Base-by-base conservation (phyloP, 257 asterid species). In the Gentiana dahurica region DNA sequence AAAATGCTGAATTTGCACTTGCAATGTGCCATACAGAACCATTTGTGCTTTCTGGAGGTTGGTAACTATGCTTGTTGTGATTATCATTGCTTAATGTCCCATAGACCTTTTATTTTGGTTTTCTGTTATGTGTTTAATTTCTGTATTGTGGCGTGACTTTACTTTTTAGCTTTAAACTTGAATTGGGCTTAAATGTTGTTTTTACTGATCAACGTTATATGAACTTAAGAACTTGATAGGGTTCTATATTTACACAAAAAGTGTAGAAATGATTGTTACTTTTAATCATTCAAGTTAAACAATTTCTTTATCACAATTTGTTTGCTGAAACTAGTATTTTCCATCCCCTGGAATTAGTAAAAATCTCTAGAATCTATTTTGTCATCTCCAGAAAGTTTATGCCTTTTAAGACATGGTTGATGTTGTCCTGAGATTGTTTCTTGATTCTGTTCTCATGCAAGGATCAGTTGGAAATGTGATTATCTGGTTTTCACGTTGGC, bases 11-110 rank as follows among this genome's bases (percentile, higher is more conserved):
- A 67, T 92, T 81, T 75, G 99, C 99, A 60, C 94, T 92, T 74
- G 94, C 95, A 44, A 84, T 81, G 90, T 83, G 94, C 80, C 95
- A 95, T 54, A 83, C 86, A 57, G 99, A 92, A 73, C 95, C 99
- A 33, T 88, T 80, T 73, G 99, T 92, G 68, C 95, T 92, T 34
- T 92, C 99, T 69, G 99, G 99, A 85, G 99, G 99, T 53, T 49
- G 34, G 1, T 12, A 53, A 53, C 13, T 44, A 12, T 13, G 4
- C 49, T 45, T 41, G 13, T 61, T 46, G 51, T 39, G 44, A 34
- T 32, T 5, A 11, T 10, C 6, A 13, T 49, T 36, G 1, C 8
- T 7, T 2, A 53, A 44, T 37, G 12, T 41, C 33, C 15, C 8
- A 38, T 11, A 6, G 13, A 54, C 3, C 0, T 52, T 8, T 44